A percentile compares a stretch with the other conserved stretches of the same genome.
These are phyloP conservation scores for Calocybe gangraenosa DNA, from an alignment of 768 basidiomycete species.

Conservation along the genomic window DNA sequence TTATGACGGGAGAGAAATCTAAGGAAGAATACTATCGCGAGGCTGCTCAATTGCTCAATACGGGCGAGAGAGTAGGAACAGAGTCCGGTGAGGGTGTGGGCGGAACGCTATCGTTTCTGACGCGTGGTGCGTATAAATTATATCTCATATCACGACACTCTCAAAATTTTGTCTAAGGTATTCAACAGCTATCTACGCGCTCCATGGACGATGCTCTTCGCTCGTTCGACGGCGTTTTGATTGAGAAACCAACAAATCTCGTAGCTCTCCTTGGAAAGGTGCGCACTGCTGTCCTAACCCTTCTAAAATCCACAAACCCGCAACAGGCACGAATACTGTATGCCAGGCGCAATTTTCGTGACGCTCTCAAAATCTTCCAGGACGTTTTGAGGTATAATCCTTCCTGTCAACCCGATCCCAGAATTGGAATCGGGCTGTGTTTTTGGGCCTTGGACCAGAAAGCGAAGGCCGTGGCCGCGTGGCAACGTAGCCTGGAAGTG, in stretches of 20 bases:
- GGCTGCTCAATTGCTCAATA: constrained; percentile 66
- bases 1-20: constrained; percentile 50
- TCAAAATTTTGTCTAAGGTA: constrained; percentile 41
- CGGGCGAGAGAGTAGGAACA: constrained; percentile 47
- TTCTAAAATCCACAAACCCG: neutral
- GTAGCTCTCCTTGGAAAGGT: constrained; percentile 88
- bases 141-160: constrained; percentile 10
- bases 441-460: constrained; percentile 87
- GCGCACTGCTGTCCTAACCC: neutral
- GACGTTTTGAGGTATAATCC: constrained; percentile 77
- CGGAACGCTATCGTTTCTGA: constrained; percentile 57
- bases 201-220: constrained; percentile 79
- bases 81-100: constrained; percentile 58
- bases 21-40: constrained; percentile 70
- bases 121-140: constrained; percentile 43
- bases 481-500: constrained; percentile 85
- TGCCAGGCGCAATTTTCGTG: constrained; percentile 68
- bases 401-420: constrained; percentile 82
- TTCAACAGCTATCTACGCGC: constrained; percentile 76
- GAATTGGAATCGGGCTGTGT: constrained; percentile 94
- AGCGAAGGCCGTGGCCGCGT: constrained; percentile 78
- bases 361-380: constrained; percentile 84
- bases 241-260: constrained; percentile 77
- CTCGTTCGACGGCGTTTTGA: constrained; percentile 77
- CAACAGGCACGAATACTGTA: constrained; percentile 80